Conservation (phyloP, 2,329 filamentous ascomycete species). For the Fusarium ambrosium region DNA sequence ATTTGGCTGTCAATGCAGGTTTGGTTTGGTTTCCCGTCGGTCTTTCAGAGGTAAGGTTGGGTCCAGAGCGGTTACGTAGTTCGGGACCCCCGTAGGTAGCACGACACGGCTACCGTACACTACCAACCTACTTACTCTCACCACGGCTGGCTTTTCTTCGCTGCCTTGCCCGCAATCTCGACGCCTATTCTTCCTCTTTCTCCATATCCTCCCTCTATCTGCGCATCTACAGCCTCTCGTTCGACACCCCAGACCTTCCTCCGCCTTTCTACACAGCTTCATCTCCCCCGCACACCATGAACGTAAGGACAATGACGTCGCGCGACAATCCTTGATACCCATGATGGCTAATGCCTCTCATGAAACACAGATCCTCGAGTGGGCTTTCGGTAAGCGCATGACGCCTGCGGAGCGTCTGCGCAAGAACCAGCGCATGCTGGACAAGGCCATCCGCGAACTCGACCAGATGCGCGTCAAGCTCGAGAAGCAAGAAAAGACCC, state of each 20-base stretch:
- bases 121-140: conserved; percentile 33
- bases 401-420: conserved; percentile 92
- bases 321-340: conserved; percentile 19
- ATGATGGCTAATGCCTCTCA: conserved; percentile 38
- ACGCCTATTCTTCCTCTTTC: conserved; percentile 8
- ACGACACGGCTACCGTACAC: conserved; percentile 7
- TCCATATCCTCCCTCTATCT: neutral
- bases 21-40: neutral
- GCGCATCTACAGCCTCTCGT: neutral
- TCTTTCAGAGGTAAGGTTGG: conserved; percentile 17
- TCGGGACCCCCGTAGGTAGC: conserved; percentile 35
- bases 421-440: conserved; percentile 95
- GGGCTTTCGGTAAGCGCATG: conserved; percentile 99
- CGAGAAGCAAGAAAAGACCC: conserved; percentile 98
- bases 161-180: conserved; percentile 36
- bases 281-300: conserved; percentile 44
- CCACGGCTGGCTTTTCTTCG: conserved; percentile 32
- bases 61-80: conserved; percentile 28
- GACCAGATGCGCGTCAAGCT: conserved; percentile 95
- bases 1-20: conserved; percentile 10
- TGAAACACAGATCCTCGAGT: conserved; percentile 85
- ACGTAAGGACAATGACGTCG: conserved; percentile 45
- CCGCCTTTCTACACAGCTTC: conserved; percentile 14
- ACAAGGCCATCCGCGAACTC: conserved; percentile 96
- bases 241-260: neutral